Evolutionary conservation across 257 asterid genomes (phyloP).

Genomic region (Eustoma russellianum): DNA sequence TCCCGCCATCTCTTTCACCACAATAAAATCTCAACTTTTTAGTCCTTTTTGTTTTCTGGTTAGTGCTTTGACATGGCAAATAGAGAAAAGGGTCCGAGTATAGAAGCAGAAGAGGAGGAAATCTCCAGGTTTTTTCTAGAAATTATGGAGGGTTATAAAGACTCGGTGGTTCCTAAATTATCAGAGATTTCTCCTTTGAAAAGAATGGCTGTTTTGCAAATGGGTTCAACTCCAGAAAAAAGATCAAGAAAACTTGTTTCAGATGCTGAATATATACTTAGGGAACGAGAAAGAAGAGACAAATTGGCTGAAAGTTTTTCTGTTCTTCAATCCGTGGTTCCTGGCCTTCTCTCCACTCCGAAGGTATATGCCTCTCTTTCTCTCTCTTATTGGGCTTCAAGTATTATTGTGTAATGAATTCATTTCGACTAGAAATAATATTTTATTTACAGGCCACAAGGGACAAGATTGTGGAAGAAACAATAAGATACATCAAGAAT

Average conservation of each 20-base stretch:
- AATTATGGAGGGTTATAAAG: conserved; percentile 49
- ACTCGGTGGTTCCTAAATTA: conserved; percentile 35
- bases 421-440: neutral
- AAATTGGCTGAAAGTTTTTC: conserved; percentile 30
- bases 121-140: conserved; percentile 29
- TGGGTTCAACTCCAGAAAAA: conserved; percentile 10
- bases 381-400: neutral
- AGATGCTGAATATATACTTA: neutral
- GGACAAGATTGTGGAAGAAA: conserved; percentile 33
- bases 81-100: conserved; percentile 9
- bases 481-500: conserved; percentile 32
- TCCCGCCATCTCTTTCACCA: neutral
- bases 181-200: conserved; percentile 21
- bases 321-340: conserved; percentile 50
- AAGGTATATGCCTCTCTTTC: conserved; percentile 33
- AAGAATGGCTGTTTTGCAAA: conserved; percentile 8
- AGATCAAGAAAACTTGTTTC: conserved; percentile 14
- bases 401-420: neutral
- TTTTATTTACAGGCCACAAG: conserved; percentile 32
- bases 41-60: neutral
- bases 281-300: conserved; percentile 31
- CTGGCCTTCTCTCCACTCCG: conserved; percentile 19
- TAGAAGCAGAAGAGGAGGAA: conserved; percentile 31
- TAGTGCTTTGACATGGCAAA: neutral
- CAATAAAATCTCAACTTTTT: neutral